These are phyloP conservation scores for Senna tora DNA, from an alignment of 306 rosid species.

Conservation along the genomic window DNA sequence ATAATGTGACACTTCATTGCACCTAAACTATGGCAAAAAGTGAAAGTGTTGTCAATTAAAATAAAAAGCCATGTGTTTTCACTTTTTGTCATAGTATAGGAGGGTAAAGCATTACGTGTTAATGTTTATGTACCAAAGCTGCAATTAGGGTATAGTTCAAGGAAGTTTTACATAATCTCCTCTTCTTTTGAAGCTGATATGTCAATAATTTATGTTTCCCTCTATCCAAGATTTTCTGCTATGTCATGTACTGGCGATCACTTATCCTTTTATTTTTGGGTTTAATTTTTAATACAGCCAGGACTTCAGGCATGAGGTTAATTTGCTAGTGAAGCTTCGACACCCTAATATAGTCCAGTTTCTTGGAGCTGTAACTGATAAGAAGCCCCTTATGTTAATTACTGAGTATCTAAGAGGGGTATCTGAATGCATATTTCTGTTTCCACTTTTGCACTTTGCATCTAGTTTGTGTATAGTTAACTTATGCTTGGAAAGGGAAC, in stretches of 20 bases:
- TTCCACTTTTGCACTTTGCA: slow-evolving; percentile 27
- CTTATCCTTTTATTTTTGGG: slow-evolving; percentile 13
- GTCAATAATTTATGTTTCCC: slow-evolving; percentile 1
- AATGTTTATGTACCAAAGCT: neutral
- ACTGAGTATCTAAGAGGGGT: slow-evolving; percentile 99
- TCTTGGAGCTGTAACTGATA: slow-evolving; percentile 99
- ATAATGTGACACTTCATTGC: too few species aligned
- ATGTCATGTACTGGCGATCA: neutral
- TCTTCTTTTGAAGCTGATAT: neutral
- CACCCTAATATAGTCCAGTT: slow-evolving; percentile 98
- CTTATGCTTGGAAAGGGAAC: slow-evolving; percentile 34
- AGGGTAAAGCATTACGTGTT: too few species aligned
- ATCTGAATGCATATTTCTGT: slow-evolving; percentile 36
- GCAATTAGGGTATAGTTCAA: neutral
- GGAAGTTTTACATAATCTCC: too few species aligned
- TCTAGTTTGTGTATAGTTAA: slow-evolving; percentile 27
- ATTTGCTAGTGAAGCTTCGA: slow-evolving; percentile 95
- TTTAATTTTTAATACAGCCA: slow-evolving; percentile 57
- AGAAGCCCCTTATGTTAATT: slow-evolving; percentile 91
- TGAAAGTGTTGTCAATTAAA: too few species aligned
- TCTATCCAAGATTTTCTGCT: slow-evolving; percentile 27
- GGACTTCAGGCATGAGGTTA: slow-evolving; percentile 97
- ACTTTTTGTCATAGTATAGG: too few species aligned
- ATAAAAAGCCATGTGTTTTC: too few species aligned
- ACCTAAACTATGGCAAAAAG: too few species aligned